Evolutionary conservation across 2,329 filamentous ascomycete genomes (phyloP).

Genomic region (Hortaea sp.): DNA sequence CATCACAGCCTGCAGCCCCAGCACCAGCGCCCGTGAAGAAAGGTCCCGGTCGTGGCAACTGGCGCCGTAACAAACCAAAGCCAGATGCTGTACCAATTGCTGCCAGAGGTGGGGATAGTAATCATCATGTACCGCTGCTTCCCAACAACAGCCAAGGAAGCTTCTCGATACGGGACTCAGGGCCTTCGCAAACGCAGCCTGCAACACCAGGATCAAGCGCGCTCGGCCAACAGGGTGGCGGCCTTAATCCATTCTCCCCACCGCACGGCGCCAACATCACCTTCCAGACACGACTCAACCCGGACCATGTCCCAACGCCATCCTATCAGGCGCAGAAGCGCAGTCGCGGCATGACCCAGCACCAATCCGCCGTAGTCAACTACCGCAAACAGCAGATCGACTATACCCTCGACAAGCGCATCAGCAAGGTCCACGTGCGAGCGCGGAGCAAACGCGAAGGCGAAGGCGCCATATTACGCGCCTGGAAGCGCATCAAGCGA

Average conservation of each 20-base stretch:
- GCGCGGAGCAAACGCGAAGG: slow-evolving; percentile 52
- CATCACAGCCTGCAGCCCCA: slow-evolving; percentile 22
- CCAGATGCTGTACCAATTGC: slow-evolving; percentile 5
- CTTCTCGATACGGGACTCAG: slow-evolving; percentile 17
- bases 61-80: slow-evolving; percentile 32
- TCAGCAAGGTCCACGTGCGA: slow-evolving; percentile 56
- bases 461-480: slow-evolving; percentile 58
- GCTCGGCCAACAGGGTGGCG: slow-evolving; percentile 1
- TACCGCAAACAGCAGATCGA: slow-evolving; percentile 73
- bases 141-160: slow-evolving; percentile 21
- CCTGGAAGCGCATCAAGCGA: slow-evolving; percentile 52
- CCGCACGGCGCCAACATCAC: slow-evolving; percentile 10
- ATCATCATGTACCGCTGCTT: slow-evolving; percentile 26
- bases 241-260: slow-evolving; percentile 1
- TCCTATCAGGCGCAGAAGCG: slow-evolving; percentile 37
- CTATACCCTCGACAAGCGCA: slow-evolving; percentile 66
- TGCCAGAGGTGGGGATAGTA: slow-evolving; percentile 5
- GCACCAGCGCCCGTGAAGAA: slow-evolving; percentile 24
- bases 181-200: slow-evolving; percentile 7
- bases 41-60: slow-evolving; percentile 40
- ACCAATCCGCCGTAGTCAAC: slow-evolving; percentile 70
- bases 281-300: slow-evolving; percentile 13
- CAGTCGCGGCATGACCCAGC: slow-evolving; percentile 66
- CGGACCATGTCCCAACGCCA: slow-evolving; percentile 24
- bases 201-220: slow-evolving; percentile 6